phyloP scores from a whole-genome alignment of 1,139 yeast genomes.

The Yamadazyma friedrichii region DNA sequence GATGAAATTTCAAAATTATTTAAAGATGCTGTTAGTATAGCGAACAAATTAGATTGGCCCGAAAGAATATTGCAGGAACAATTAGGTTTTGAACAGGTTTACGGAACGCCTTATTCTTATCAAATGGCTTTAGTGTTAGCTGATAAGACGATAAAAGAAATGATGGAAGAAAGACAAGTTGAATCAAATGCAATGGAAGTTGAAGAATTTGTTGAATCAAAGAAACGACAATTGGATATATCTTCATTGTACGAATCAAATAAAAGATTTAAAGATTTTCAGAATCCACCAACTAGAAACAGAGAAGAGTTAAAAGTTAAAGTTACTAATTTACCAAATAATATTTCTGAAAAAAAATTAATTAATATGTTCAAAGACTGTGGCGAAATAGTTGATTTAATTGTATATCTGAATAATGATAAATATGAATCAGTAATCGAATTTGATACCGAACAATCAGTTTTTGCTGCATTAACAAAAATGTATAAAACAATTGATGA shows the following conservation, averaged over 20 bases:
- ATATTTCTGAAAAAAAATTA: conserved; percentile 32
- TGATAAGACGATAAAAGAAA: conserved; percentile 17
- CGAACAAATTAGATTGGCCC: conserved; percentile 46
- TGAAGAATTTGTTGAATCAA: neutral
- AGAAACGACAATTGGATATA: neutral
- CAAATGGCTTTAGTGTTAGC: conserved; percentile 22
- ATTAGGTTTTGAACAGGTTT: conserved; percentile 34
- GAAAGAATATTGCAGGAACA: conserved; percentile 50
- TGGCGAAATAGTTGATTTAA: conserved; percentile 45
- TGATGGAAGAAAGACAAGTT: neutral
- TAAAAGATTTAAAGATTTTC: conserved; percentile 6
- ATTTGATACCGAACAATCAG: conserved; percentile 48
- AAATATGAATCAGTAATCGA: conserved; percentile 50
- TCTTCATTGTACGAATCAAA: neutral
- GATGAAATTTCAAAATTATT: conserved; percentile 25
- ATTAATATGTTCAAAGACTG: conserved; percentile 55
- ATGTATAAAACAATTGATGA: conserved; percentile 49
- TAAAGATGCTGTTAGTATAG: conserved; percentile 27
- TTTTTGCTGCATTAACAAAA: conserved; percentile 61
- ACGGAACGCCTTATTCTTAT: conserved; percentile 28
- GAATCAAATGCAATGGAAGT: neutral
- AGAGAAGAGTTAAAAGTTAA: conserved; percentile 57
- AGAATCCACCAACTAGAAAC: conserved; percentile 32
- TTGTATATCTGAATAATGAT: conserved; percentile 22
- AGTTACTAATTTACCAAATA: conserved; percentile 38